phyloP scores from a whole-genome alignment of 1,284 basidiomycete genomes.

The Ustilago shanxiensis region DNA sequence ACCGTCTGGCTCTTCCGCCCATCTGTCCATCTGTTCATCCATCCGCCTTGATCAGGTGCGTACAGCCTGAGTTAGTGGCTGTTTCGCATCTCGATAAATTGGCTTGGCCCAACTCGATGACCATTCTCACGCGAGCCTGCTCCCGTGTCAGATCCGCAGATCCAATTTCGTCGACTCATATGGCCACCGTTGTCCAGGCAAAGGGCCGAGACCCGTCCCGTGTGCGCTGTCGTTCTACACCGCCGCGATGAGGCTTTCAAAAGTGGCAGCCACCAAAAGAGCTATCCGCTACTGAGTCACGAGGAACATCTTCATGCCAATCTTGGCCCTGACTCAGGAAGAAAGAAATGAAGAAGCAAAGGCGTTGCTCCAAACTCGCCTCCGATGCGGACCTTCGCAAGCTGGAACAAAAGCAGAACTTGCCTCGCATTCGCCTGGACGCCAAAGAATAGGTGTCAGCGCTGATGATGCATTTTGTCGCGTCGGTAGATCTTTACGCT shows the following conservation, averaged over 20 bases:
- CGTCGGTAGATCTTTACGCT: conserved; percentile 6
- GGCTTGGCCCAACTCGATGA: background rate
- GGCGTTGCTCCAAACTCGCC: too few relatives aligned
- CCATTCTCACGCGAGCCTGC: conserved; percentile 10
- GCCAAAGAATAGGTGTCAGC: conserved; percentile 16
- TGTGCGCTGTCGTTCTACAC: background rate
- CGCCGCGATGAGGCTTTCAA: background rate
- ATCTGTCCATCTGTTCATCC: too few relatives aligned
- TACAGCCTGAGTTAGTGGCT: background rate
- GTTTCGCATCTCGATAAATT: background rate
- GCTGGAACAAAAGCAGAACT: background rate
- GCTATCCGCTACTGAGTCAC: background rate
- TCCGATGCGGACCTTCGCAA: conserved; percentile 1
- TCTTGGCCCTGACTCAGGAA: conserved; percentile 19
- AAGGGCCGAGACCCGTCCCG: background rate
- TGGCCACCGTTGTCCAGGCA: background rate
- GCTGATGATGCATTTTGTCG: conserved; percentile 10
- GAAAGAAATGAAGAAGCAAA: too few relatives aligned
- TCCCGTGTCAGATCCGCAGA: conserved; percentile 10
- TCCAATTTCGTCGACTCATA: background rate
- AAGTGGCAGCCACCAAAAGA: background rate
- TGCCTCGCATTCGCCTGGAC: too few relatives aligned
- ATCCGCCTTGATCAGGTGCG: too few relatives aligned
- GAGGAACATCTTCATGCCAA: background rate
- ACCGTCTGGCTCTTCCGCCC: background rate